Base-by-base conservation (phyloP, 257 asterid genomes). In the Solanum paucissectum region DNA sequence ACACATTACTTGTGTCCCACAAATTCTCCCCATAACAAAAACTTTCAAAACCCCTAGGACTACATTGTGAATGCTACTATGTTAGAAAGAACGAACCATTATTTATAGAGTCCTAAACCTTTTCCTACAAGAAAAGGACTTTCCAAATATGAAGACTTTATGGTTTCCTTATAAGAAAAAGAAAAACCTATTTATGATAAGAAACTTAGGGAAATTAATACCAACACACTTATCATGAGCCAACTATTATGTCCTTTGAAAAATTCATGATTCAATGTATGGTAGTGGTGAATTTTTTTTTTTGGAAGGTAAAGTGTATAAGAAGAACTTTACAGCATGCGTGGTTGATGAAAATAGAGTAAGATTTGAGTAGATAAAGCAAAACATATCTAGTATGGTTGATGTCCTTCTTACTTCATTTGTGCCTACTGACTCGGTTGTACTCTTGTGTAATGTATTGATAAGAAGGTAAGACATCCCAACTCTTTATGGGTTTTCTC, bases 281-380 rank as follows among this genome's bases (percentile, higher is more conserved):
- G 98, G 91, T 94, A 84, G 90, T 94, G 94, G 91, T 93, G 91
- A 97, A 96, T 36, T 29, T 29, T 38, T 38, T 8, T 38, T 96
- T 91, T 92, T 97, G 86, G 98, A 96, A 92, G 92, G 99, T 90
- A 95, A 95, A 94, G 98, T 94, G 79, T 96, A 95, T 92, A 95
- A 93, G 92, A 93, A 93, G 89, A 71, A 91, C 88, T 88, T 92
- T 92, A 91, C 93, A 90, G 99, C 98, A 32, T 98, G 96, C 87
- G 99, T 97, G 87, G 89, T 93, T 91, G 98, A 93, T 93, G 98
- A 94, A 90, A 94, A 91, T 88, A 92, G 95, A 90, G 89, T 91
- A 83, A 94, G 98, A 62, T 84, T 90, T 91, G 98, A 94, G 89
- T 97, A 95, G 93, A 90, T 92, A 93, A 96, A 95, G 95, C 94